phyloP scores from a whole-genome alignment of 495 filamentous ascomycete species.

The Wilcoxina mikolae region DNA sequence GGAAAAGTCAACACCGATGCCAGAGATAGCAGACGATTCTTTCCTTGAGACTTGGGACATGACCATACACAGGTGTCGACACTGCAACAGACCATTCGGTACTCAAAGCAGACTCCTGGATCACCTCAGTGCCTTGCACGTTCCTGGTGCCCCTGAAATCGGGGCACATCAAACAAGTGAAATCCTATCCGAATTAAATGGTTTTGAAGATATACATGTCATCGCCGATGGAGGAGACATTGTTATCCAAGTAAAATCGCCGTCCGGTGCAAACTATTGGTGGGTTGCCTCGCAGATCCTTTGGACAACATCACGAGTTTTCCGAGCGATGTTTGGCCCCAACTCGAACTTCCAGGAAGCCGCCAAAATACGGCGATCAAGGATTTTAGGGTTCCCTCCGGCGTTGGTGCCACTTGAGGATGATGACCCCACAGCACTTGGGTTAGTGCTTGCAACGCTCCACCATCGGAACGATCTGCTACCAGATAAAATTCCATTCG shows the following conservation, averaged over 20 bases:
- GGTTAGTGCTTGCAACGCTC: neutral
- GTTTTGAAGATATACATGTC: neutral
- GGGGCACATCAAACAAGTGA: neutral
- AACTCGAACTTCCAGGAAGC: neutral
- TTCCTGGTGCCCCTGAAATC: neutral
- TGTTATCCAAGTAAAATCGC: neutral
- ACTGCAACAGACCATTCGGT: conserved; percentile 1
- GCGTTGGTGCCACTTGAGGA: neutral
- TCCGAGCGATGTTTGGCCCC: neutral
- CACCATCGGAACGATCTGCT: conserved; percentile 1
- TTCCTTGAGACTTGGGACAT: conserved; percentile 1
- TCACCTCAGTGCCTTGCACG: neutral
- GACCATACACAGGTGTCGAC: neutral
- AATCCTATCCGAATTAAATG: too few relatives aligned
- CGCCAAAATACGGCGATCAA: neutral
- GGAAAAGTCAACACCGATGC: neutral
- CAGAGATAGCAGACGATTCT: neutral
- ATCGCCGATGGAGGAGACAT: neutral
- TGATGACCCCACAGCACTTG: neutral
- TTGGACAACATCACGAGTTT: neutral
- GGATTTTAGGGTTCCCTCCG: neutral
- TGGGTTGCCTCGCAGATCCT: neutral
- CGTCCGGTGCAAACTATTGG: neutral
- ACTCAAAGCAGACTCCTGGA: neutral
- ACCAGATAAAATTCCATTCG: neutral